These are phyloP conservation scores for Bisporella sp. DNA, from an alignment of 2,329 filamentous ascomycete species.

Conservation along the genomic window DNA sequence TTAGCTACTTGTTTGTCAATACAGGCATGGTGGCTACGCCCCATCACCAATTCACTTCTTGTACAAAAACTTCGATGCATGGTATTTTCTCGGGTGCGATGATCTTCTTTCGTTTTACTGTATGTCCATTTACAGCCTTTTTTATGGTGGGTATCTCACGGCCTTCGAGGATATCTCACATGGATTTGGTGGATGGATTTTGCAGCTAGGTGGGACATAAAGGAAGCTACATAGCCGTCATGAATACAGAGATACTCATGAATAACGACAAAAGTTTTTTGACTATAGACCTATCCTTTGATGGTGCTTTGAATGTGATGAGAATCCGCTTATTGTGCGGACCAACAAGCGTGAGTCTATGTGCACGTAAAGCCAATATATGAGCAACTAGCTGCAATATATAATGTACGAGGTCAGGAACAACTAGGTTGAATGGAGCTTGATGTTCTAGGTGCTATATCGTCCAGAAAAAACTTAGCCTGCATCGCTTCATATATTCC, in stretches of 20 bases:
- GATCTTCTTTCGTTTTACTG: not conserved
- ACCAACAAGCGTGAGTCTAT: no score
- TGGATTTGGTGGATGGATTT: not conserved
- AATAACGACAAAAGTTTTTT: not conserved
- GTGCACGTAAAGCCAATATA: no score
- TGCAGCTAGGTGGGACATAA: not conserved
- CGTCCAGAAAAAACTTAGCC: no score
- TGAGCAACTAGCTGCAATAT: no score
- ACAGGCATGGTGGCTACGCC: no score
- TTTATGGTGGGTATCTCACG: not conserved
- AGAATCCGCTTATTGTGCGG: no score
- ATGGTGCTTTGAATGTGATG: no score
- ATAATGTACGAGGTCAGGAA: no score
- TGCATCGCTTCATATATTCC: no score
- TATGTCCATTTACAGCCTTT: not conserved
- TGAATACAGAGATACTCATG: not conserved
- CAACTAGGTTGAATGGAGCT: no score
- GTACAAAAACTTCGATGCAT: slow-evolving; percentile 2
- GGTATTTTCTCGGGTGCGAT: not conserved
- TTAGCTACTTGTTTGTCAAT: no score
- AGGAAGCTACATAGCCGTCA: not conserved
- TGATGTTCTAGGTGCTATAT: no score
- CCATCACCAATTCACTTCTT: slow-evolving; percentile 3
- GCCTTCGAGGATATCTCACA: not conserved
- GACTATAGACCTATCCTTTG: not conserved